These are phyloP conservation scores for Syncephalastrum monosporum DNA, from an alignment of 371 early-diverging fungal species.

Conservation along the genomic window DNA sequence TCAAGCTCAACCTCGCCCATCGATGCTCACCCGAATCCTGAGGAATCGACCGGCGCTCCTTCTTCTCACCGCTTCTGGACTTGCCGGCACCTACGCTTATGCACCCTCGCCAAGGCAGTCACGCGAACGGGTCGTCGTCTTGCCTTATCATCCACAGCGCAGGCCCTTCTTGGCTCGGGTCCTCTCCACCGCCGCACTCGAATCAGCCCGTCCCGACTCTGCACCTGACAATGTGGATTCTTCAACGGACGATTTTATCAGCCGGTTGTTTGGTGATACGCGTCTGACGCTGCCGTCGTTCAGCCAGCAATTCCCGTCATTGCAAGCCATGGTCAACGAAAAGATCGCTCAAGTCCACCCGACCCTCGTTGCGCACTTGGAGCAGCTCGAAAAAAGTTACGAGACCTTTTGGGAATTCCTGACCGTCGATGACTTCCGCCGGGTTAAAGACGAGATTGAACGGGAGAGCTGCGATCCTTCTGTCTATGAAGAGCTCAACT, in stretches of 20 bases:
- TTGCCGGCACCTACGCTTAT: too few relatives aligned
- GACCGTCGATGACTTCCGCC: conserved; percentile 33
- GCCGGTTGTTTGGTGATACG: conserved; percentile 5
- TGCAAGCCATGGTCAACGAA: conserved; percentile 21
- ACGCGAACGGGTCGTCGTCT: too few relatives aligned
- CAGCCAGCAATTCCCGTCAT: background rate
- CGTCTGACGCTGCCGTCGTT: conserved; percentile 1
- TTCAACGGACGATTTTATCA: conserved; percentile 1
- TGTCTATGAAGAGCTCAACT: conserved; percentile 30
- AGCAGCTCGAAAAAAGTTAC: conserved; percentile 27
- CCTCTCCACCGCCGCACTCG: too few relatives aligned
- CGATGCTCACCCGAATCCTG: too few relatives aligned
- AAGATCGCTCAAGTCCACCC: conserved; percentile 25
- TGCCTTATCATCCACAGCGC: too few relatives aligned
- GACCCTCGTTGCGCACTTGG: conserved; percentile 23
- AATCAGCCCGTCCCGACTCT: too few relatives aligned
- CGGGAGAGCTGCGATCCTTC: conserved; percentile 18
- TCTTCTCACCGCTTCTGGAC: too few relatives aligned
- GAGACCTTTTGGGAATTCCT: conserved; percentile 34
- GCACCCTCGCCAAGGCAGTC: too few relatives aligned
- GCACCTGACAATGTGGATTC: too few relatives aligned
- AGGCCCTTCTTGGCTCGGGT: too few relatives aligned
- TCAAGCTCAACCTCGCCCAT: too few relatives aligned
- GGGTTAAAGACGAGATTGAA: conserved; percentile 26
- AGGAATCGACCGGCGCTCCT: too few relatives aligned